These are phyloP conservation scores for Ceratobasidium sp. DNA, from an alignment of 1,284 basidiomycete species.

Conservation along the genomic window DNA sequence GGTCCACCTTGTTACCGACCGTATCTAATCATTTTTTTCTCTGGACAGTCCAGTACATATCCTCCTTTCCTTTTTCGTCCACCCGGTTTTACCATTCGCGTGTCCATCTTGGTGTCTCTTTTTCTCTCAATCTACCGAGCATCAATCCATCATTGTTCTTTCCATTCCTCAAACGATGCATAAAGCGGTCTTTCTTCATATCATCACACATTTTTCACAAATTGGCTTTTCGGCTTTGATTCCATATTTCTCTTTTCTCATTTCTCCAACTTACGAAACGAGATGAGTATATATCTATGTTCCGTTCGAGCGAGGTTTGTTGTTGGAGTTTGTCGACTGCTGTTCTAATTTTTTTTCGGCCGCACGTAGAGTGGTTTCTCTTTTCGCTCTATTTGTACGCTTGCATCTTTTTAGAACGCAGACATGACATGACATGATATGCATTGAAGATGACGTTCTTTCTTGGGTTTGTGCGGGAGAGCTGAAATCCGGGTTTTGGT, in stretches of 20 bases:
- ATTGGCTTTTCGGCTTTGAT: neutral
- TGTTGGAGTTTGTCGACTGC: neutral
- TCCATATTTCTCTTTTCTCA: neutral
- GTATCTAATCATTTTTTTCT: too few relatives aligned
- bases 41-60: too few relatives aligned
- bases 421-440: too few relatives aligned
- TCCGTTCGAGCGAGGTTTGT: neutral
- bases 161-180: neutral
- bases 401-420: too few relatives aligned
- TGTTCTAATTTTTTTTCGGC: neutral
- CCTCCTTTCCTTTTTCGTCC: neutral
- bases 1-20: too few relatives aligned
- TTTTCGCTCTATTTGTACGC: neutral
- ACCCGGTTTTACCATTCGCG: neutral
- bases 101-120: neutral
- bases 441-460: too few relatives aligned
- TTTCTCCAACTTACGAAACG: neutral
- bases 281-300: constrained; percentile 4
- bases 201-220: constrained; percentile 5
- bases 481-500: neutral
- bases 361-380: neutral
- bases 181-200: constrained; percentile 17
- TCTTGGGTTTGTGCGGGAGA: too few relatives aligned
- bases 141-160: neutral
- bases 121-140: neutral